Conservation (phyloP, 805 yeast genomes). For the Saturnispora zaruensis region DNA sequence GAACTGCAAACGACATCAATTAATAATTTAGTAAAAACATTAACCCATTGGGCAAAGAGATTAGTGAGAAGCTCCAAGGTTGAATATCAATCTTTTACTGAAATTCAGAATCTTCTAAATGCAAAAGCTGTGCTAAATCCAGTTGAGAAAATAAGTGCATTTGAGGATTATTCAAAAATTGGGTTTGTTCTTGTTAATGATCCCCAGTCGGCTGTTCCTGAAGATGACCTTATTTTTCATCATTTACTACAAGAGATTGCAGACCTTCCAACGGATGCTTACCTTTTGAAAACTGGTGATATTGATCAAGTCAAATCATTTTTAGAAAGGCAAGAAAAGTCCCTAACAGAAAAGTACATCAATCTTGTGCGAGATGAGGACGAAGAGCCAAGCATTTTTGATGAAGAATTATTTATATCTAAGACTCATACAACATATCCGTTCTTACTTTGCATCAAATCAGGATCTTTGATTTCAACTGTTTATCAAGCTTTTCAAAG, state of each 20-base stretch:
- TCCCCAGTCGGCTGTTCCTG: conserved; percentile 40
- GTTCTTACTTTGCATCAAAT: conserved; percentile 51
- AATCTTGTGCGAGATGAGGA: conserved; percentile 29
- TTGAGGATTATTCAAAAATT: conserved; percentile 33
- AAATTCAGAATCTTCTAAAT: conserved; percentile 8
- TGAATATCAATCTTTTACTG: conserved; percentile 5
- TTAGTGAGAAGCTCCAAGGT: conserved; percentile 6
- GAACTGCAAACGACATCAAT: not conserved
- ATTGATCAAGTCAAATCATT: conserved; percentile 29
- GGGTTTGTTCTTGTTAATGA: conserved; percentile 50
- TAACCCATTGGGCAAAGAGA: conserved; percentile 40
- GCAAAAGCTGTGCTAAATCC: not conserved
- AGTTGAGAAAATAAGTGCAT: conserved; percentile 19
- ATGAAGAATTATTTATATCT: conserved; percentile 40
- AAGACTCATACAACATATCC: conserved; percentile 54
- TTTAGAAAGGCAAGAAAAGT: conserved; percentile 33
- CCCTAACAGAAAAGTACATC: conserved; percentile 35
- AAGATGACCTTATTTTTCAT: conserved; percentile 56
- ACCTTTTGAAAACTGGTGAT: conserved; percentile 46
- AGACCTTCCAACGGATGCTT: conserved; percentile 45
- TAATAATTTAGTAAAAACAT: conserved; percentile 21
- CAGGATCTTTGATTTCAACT: conserved; percentile 42
- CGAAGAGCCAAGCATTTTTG: conserved; percentile 24
- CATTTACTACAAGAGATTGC: conserved; percentile 54
- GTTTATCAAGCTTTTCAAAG: conserved; percentile 56